A percentile compares a stretch with the other conserved stretches of the same genome.
phyloP scores from a whole-genome alignment of 441 rosid genomes.

The Gossypium davidsonii region DNA sequence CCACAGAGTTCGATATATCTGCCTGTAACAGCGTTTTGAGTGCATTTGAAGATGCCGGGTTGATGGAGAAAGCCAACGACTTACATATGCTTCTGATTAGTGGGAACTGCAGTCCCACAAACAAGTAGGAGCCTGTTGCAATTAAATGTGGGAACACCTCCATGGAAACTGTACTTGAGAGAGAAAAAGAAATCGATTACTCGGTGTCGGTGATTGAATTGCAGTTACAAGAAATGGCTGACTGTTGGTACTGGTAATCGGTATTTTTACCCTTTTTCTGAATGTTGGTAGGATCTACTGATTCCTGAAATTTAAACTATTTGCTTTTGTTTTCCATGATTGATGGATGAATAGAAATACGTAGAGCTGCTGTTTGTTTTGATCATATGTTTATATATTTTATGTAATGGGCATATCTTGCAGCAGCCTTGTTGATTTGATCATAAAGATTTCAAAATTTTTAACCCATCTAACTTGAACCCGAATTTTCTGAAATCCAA shows the following conservation, averaged over 20 bases:
- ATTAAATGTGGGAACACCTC: not conserved
- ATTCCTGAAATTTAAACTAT: not conserved
- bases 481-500: no score
- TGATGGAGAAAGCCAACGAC: constrained; percentile 39
- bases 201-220: not conserved
- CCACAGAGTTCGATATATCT: constrained; percentile 45
- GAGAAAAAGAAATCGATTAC: not conserved
- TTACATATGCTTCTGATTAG: constrained; percentile 53
- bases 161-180: not conserved
- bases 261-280: not conserved
- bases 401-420: no score
- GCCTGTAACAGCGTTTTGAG: constrained; percentile 53
- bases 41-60: constrained; percentile 44
- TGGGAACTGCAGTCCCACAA: constrained; percentile 38
- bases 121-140: constrained; percentile 9
- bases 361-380: not conserved
- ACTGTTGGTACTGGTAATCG: not conserved
- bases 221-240: not conserved
- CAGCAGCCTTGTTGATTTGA: no score
- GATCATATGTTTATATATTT: not conserved
- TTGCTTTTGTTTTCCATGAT: not conserved
- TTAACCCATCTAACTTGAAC: no score
- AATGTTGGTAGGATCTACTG: not conserved
- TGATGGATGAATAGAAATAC: not conserved
- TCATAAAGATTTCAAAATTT: no score